These are phyloP conservation scores for Globisporangium nagaii DNA, from an alignment of 352 stramenopile species.

Conservation along the genomic window DNA sequence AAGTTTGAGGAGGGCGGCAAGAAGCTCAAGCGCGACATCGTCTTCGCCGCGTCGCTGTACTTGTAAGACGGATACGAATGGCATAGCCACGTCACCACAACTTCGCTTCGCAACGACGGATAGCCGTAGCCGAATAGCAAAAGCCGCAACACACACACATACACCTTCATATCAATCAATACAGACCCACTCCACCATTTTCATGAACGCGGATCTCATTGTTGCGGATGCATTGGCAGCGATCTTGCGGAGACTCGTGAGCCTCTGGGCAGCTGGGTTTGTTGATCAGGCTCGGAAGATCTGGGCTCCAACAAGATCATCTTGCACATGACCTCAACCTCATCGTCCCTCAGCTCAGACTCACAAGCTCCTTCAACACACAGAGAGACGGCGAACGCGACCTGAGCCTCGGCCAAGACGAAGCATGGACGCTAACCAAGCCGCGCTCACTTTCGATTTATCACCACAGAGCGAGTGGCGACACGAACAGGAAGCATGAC, in stretches of 20 bases:
- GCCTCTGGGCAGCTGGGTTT: too few relatives aligned
- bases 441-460: too few relatives aligned
- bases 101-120: background rate
- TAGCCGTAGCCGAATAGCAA: background rate
- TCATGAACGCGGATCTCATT: too few relatives aligned
- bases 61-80: constrained; percentile 80
- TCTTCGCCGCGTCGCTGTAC: constrained; percentile 99
- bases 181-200: background rate
- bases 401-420: too few relatives aligned
- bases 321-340: too few relatives aligned
- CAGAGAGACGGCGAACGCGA: background rate
- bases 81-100: background rate
- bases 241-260: too few relatives aligned
- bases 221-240: too few relatives aligned
- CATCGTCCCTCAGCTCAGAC: background rate
- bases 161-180: background rate
- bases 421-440: too few relatives aligned
- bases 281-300: too few relatives aligned
- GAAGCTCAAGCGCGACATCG: constrained; percentile 98
- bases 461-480: too few relatives aligned
- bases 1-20: constrained; percentile 98
- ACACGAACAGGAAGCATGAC: too few relatives aligned
- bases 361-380: background rate
- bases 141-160: background rate
- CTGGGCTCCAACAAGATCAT: too few relatives aligned